These are phyloP conservation scores for Aspergillus hancockii DNA, from an alignment of 495 filamentous ascomycete species.

Conservation along the genomic window DNA sequence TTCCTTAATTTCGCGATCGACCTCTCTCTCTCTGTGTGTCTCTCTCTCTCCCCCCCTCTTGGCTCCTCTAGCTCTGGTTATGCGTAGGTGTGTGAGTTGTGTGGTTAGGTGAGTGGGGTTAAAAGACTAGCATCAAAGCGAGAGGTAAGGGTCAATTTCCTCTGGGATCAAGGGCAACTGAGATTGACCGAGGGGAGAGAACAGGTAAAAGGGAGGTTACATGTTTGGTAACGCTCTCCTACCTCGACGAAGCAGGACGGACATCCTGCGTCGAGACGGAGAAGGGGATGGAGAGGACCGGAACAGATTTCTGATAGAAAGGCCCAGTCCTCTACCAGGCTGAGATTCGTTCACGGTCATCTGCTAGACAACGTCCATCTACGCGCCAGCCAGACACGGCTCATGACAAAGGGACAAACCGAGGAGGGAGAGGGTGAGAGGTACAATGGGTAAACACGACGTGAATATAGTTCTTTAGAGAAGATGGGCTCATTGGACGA, in stretches of 20 bases:
- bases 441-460: conserved; percentile 11
- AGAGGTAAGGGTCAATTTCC: not conserved
- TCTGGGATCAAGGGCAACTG: not conserved
- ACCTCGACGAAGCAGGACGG: conserved; percentile 42
- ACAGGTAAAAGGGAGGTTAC: conserved; percentile 30
- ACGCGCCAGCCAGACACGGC: conserved; percentile 17
- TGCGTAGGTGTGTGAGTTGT: not conserved
- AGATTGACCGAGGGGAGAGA: not conserved
- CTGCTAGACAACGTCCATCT: conserved; percentile 35
- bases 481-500: conserved; percentile 28
- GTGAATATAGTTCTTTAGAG: conserved; percentile 11
- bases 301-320: conserved; percentile 38
- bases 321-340: conserved; percentile 39
- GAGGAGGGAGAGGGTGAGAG: conserved; percentile 12
- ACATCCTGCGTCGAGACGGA: conserved; percentile 36
- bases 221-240: conserved; percentile 41
- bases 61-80: too few species aligned
- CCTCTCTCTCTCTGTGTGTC: too few species aligned
- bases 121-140: not conserved
- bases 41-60: not conserved
- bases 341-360: conserved; percentile 45
- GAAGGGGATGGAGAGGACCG: conserved; percentile 34
- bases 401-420: conserved; percentile 24
- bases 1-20: conserved; percentile 3
- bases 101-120: not conserved